Conservation (phyloP, 83 land plant genomes). For the Diphasiastrum complanatum region DNA sequence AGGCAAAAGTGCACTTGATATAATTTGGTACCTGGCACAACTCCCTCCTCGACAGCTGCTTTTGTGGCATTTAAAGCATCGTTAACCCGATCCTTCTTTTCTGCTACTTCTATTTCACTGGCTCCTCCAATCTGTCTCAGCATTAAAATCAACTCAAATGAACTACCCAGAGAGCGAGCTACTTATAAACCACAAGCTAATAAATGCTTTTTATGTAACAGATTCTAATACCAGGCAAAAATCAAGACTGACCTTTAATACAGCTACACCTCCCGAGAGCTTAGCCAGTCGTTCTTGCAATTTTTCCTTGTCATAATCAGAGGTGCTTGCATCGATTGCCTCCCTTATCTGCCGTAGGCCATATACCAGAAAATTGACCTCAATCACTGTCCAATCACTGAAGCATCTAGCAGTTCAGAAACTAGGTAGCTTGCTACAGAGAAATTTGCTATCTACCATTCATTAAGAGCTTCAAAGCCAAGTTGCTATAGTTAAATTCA, state of each 20-base stretch:
- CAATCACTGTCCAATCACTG: background rate
- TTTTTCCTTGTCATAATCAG: constrained; percentile 60
- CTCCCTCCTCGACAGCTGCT: constrained; percentile 89
- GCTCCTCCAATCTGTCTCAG: constrained; percentile 36
- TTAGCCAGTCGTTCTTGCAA: constrained; percentile 52
- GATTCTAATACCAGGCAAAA: background rate
- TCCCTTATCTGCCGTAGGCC: constrained; percentile 41
- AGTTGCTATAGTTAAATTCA: too few species aligned
- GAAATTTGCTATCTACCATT: too few species aligned
- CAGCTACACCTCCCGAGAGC: constrained; percentile 67
- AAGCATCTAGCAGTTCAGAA: too few species aligned
- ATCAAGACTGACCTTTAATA: constrained; percentile 47
- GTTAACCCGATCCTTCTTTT: constrained; percentile 28
- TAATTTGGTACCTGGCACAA: constrained; percentile 53
- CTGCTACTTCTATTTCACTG: constrained; percentile 34
- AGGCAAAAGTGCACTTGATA: background rate
- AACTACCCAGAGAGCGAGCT: background rate
- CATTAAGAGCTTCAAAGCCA: too few species aligned
- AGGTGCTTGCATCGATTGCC: constrained; percentile 36
- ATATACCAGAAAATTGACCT: background rate
- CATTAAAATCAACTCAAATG: background rate
- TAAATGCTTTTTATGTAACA: too few species aligned
- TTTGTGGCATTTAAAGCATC: constrained; percentile 38
- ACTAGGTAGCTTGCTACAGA: too few species aligned
- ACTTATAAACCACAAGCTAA: too few species aligned